Evolutionary conservation across 176 grass and related monocot genomes (phyloP), one percentile per base, ranked within the genome.

Genomic region (Elaeis guineensis): DNA sequence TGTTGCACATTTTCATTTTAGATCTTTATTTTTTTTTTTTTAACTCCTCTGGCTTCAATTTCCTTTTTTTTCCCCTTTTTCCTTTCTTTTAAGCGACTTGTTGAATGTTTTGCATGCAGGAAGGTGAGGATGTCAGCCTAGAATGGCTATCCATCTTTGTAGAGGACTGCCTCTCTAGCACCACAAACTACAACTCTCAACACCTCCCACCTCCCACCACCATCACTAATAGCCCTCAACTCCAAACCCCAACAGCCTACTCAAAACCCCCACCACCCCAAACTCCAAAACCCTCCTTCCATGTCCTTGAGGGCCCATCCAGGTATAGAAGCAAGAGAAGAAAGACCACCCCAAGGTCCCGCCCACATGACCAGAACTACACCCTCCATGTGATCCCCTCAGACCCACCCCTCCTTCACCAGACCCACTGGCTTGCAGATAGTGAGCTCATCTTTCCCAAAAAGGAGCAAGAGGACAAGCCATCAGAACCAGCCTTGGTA

Each of bases 101-200:
- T 44, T 44, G 35, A 44, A 59, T 30, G n/a, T 2, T 35, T 18
- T 23, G 51, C n/a, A 44, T 65, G 72, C 79, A 98, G 93, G 93
- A 92, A 71, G 67, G 53, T 61, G 87, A 86, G 29, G 76, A 79
- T 21, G 74, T 63, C 70, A 84, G 44, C 39, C 29, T 77, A 50
- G 84, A 86, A 59, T 98, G 87, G 93, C 60, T 98, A 58, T 86
- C 87, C 20, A 75, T 83, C 25, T 92, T 92, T 66, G 79, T 92
- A 24, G 87, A 92, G 69, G 81, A 92, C 25, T 92, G 87, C 56
- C 73, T 98, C 57, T 79, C 87, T 16, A 83, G 60, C 24, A 30
- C 70, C 28, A 62, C 70, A n/a, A 44, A 24, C 51, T 73, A 63
- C 59, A 44, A 14, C 15, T 44, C 50, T 28, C 52, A 62, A 3